Base-by-base conservation (phyloP, 495 filamentous ascomycete genomes). In the Xylaria longipes region DNA sequence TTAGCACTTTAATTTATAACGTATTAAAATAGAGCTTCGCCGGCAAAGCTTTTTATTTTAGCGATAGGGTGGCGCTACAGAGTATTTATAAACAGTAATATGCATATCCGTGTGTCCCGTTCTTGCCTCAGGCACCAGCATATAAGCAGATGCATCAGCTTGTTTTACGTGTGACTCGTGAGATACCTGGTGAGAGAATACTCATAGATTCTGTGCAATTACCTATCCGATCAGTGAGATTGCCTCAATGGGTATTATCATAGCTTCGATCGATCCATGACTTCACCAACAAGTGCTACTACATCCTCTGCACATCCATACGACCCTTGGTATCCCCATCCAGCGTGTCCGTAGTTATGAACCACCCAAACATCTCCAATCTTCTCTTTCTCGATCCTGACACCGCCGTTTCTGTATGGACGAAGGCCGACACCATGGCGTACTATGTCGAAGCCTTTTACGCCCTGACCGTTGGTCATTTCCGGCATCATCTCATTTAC, bases 271-370 rank as follows among this genome's bases (percentile, higher is more conserved):
- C 62, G 66, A 11, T 50, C 68, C 5, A 79, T 17, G 27, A 83
- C 71, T 75, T 92, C 90, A 50, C 91, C 87, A 22, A 97, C 93
- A 78, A 98, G 79, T 74, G 85, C 86, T 33, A 92, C 87, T 1
- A 89, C 91, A 58, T 87, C 84, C 73, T 89, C 82, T 0, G 94
- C 90, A 82, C 93, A 94, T 1, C 96, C 96, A 80, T 93, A 99
- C 22, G 89, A 92, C 31, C 89, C 88, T 80, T 99, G 96, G 76
- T 97, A 94, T 68, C 91, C 96, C 85, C 94, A 97, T 0, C 96
- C 96, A 0, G 93, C 94, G 83, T 97, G 95, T 12, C 97, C 97
- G 78, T 99, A 99, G 74, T 97, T 95, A 78, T 99, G 96, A 71
- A 99, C 94, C 12, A 97, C 89, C 82, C 87, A 89, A 0, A 88